These are phyloP conservation scores for Jacaranda mimosifolia DNA, from an alignment of 257 asterid species.

Conservation along the genomic window DNA sequence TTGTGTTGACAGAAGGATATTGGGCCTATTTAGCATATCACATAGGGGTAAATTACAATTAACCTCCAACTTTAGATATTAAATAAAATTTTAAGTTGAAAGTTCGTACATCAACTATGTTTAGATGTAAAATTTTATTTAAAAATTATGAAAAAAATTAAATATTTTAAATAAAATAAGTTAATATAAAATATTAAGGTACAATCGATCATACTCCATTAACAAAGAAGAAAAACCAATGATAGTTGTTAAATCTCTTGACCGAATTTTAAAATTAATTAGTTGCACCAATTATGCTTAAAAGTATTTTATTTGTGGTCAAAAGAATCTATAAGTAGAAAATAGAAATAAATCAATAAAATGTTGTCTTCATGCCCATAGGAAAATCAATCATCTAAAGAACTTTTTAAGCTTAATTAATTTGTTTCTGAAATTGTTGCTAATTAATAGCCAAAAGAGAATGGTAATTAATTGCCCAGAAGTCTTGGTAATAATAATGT, in stretches of 20 bases:
- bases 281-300: not conserved
- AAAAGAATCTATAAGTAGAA: not conserved
- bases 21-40: too few relatives aligned
- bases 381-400: constrained; percentile 10
- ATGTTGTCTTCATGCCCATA: constrained; percentile 5
- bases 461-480: constrained; percentile 4
- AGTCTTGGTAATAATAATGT: constrained; percentile 6
- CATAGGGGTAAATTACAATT: too few relatives aligned
- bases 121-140: too few relatives aligned
- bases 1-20: too few relatives aligned
- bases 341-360: not conserved
- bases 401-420: not conserved
- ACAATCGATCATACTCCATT: too few relatives aligned
- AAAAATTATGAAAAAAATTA: too few relatives aligned
- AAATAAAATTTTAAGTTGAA: too few relatives aligned
- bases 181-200: too few relatives aligned
- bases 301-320: not conserved
- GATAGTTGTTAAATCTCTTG: not conserved
- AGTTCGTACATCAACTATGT: too few relatives aligned
- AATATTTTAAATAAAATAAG: too few relatives aligned
- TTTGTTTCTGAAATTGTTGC: constrained; percentile 25
- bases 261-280: not conserved
- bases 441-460: constrained; percentile 11
- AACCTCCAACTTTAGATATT: too few relatives aligned
- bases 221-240: too few relatives aligned